These are phyloP conservation scores for Antrodiella citrinella DNA, from an alignment of 768 basidiomycete species.

Conservation along the genomic window DNA sequence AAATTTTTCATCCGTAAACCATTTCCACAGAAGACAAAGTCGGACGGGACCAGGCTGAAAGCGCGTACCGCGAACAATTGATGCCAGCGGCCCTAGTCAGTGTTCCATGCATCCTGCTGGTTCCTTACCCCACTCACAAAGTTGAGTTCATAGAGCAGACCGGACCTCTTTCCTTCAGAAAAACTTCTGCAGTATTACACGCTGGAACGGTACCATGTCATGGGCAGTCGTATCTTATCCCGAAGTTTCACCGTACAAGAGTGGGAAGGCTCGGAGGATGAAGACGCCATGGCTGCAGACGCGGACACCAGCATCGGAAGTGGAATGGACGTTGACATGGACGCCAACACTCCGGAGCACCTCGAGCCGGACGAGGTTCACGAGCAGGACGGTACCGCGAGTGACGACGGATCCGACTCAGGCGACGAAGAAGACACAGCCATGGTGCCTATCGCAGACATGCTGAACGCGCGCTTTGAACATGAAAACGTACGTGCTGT, in stretches of 20 bases:
- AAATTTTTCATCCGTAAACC: not conserved
- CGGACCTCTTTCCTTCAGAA: constrained; percentile 60
- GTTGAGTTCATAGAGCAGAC: constrained; percentile 41
- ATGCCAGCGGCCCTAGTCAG: constrained; percentile 64
- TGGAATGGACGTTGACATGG: constrained; percentile 24
- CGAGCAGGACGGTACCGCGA: constrained; percentile 36
- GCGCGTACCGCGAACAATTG: constrained; percentile 58
- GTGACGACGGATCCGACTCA: constrained; percentile 42
- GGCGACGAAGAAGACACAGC: constrained; percentile 60
- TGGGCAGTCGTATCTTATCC: constrained; percentile 88
- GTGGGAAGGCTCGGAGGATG: constrained; percentile 31
- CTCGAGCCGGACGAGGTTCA: constrained; percentile 18
- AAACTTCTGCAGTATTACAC: constrained; percentile 46
- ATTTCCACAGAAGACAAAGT: constrained; percentile 56
- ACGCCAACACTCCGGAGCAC: constrained; percentile 10
- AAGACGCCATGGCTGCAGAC: constrained; percentile 23
- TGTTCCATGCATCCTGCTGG: constrained; percentile 3
- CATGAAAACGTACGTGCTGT: constrained; percentile 60
- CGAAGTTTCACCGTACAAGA: constrained; percentile 82
- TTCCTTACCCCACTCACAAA: not conserved
- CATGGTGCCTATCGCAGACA: constrained; percentile 96
- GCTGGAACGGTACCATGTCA: constrained; percentile 71
- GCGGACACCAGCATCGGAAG: constrained; percentile 28
- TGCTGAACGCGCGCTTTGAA: constrained; percentile 84
- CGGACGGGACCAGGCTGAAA: constrained; percentile 76